phyloP scores from a whole-genome alignment of 139 green algal species.

The Tetratostichococcus sp. region DNA sequence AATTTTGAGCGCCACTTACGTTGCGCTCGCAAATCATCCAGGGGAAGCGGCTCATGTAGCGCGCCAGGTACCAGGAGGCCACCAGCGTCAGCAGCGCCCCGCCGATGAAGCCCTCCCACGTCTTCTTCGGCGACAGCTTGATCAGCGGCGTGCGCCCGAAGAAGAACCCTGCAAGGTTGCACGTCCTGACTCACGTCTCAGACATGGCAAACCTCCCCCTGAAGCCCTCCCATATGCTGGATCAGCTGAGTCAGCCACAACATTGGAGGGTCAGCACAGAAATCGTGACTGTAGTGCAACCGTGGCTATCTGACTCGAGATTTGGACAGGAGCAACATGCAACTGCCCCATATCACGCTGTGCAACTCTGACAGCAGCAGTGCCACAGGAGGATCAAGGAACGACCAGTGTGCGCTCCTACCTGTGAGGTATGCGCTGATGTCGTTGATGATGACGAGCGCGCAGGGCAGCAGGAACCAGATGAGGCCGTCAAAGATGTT shows the following conservation, averaged over 20 bases:
- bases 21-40: constrained; percentile 89
- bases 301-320: too few species aligned
- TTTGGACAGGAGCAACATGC: neutral
- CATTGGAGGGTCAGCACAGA: too few species aligned
- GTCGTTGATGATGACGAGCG: constrained; percentile 96
- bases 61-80: constrained; percentile 68
- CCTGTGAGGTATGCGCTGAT: constrained; percentile 91
- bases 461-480: constrained; percentile 92
- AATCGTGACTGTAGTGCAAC: too few species aligned
- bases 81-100: constrained; percentile 79
- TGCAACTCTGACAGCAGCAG: too few species aligned
- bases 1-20: too few species aligned
- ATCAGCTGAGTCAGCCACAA: too few species aligned
- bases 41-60: constrained; percentile 56
- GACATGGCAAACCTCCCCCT: too few species aligned
- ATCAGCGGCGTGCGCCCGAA: constrained; percentile 95
- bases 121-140: constrained; percentile 98
- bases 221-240: too few species aligned
- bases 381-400: neutral
- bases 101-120: constrained; percentile 97
- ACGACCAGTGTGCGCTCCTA: constrained; percentile 6
- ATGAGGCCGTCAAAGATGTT: constrained; percentile 94
- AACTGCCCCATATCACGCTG: too few species aligned
- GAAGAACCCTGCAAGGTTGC: constrained; percentile 86
- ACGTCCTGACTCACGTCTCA: too few species aligned